Conservation (phyloP, 2,329 filamentous ascomycete genomes). For the Alternaria alternata region DNA sequence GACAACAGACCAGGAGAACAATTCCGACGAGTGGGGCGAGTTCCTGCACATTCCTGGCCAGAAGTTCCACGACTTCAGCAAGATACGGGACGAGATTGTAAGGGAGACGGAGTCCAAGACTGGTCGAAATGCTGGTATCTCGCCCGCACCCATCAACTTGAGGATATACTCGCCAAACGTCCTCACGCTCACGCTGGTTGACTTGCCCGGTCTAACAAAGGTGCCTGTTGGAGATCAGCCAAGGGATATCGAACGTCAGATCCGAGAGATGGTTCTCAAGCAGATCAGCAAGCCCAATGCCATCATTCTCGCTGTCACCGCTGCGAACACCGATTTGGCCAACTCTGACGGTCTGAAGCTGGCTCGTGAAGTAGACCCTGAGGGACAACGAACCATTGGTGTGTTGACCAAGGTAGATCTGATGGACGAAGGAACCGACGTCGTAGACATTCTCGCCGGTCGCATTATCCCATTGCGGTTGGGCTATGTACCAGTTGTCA, state of each 20-base stretch:
- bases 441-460: constrained; percentile 97
- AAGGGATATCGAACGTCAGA: constrained; percentile 95
- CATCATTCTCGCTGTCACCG: constrained; percentile 95
- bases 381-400: constrained; percentile 97
- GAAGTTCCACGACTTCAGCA: constrained; percentile 98
- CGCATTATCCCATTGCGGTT: constrained; percentile 94
- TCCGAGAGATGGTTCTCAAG: constrained; percentile 97
- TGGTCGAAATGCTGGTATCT: constrained; percentile 95
- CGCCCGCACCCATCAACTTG: constrained; percentile 94
- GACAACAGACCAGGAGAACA: constrained; percentile 84
- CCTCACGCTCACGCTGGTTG: constrained; percentile 93
- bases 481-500: constrained; percentile 97
- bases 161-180: constrained; percentile 99
- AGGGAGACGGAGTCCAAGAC: constrained; percentile 97
- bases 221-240: constrained; percentile 97
- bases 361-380: constrained; percentile 93
- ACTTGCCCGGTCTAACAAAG: constrained; percentile 95
- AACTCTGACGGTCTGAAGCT: constrained; percentile 98
- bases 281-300: constrained; percentile 99
- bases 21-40: constrained; percentile 97
- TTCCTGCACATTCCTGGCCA: constrained; percentile 97
- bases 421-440: constrained; percentile 98
- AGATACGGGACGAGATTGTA: constrained; percentile 97
- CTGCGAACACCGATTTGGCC: constrained; percentile 96
- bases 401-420: constrained; percentile 98